A percentile compares a stretch with the other conserved stretches of the same genome.
Evolutionary conservation across 441 rosid species (phyloP).

Genomic region (Gossypium schwendimanii): DNA sequence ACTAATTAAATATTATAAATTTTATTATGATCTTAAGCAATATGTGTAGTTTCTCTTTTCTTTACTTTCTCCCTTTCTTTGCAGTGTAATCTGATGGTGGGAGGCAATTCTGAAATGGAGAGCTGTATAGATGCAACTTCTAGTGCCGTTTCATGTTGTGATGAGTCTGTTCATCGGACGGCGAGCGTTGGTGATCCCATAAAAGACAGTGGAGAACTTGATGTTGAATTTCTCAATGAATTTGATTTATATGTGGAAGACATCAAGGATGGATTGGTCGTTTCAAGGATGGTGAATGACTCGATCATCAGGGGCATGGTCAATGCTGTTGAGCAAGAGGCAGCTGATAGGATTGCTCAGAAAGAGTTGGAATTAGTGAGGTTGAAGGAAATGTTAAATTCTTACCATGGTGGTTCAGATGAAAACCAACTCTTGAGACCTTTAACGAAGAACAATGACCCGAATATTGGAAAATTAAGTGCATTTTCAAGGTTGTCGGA

Average conservation of each 20-base stretch:
- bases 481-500: conserved; percentile 16
- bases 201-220: conserved; percentile 41
- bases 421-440: conserved; percentile 17
- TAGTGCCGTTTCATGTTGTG: conserved; percentile 15
- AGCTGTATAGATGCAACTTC: conserved; percentile 24
- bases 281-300: conserved; percentile 78
- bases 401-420: conserved; percentile 29
- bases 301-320: conserved; percentile 72
- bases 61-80: neutral
- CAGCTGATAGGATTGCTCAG: conserved; percentile 52
- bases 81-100: conserved; percentile 13
- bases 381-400: conserved; percentile 35
- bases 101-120: conserved; percentile 23
- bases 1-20: neutral
- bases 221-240: conserved; percentile 42
- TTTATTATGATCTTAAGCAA: neutral
- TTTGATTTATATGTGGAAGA: conserved; percentile 61
- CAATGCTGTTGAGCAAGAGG: conserved; percentile 65
- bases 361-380: conserved; percentile 59
- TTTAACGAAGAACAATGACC: conserved; percentile 11
- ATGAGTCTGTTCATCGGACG: neutral
- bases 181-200: conserved; percentile 14
- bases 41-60: neutral
- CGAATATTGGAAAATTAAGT: conserved; percentile 5
- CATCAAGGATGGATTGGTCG: conserved; percentile 40